Evolutionary conservation across 345 rosid species (phyloP).

Genomic region (Odontarrhena argentea): DNA sequence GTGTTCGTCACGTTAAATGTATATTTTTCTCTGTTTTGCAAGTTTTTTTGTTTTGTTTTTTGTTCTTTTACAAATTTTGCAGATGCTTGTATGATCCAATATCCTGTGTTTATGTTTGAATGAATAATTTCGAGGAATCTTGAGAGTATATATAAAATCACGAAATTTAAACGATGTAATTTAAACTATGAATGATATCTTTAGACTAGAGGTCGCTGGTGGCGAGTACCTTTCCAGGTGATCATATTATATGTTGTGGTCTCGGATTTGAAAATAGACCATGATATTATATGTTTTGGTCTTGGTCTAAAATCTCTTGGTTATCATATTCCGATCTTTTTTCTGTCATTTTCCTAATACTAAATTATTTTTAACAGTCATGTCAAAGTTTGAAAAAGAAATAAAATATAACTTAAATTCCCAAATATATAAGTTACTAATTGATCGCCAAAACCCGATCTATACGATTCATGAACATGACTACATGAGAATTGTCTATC

Average conservation of each 20-base stretch:
- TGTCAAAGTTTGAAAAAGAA: conserved; percentile 17
- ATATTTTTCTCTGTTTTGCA: not conserved
- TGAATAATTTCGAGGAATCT: not conserved
- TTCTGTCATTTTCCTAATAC: not conserved
- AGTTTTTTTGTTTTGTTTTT: not conserved
- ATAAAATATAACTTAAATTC: not conserved
- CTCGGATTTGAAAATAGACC: no score
- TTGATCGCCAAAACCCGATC: not conserved
- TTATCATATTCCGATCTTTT: conserved; percentile 1
- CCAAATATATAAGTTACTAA: not conserved
- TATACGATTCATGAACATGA: conserved; percentile 9
- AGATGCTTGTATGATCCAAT: not conserved
- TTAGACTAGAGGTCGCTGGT: no score
- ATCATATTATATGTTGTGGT: no score
- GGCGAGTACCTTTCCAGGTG: no score
- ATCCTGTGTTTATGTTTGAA: not conserved
- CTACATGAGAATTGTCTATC: not conserved
- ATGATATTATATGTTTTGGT: no score
- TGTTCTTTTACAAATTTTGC: not conserved
- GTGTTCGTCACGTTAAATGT: conserved; percentile 17
- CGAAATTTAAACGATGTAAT: conserved; percentile 7
- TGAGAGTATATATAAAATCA: conserved; percentile 3
- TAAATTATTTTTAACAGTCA: not conserved
- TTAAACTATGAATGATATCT: no score
- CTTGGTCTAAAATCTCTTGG: no score